Evolutionary conservation across 805 yeast species (phyloP).

Genomic region (Hyphopichia homilentoma): DNA sequence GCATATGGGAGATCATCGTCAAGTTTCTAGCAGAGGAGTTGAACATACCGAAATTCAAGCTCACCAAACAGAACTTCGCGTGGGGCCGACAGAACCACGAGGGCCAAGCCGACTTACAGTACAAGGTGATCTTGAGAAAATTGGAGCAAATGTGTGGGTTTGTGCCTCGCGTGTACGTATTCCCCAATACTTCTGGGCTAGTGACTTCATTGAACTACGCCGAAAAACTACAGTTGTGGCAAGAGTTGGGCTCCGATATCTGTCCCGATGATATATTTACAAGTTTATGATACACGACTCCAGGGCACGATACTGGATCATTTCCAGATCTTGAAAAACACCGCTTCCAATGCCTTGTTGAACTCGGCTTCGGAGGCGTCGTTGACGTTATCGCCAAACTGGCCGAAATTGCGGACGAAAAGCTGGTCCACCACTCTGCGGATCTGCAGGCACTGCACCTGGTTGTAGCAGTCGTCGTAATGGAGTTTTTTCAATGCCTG

Average conservation of each 20-base stretch:
- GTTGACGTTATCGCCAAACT: slow-evolving; percentile 25
- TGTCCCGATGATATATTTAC: slow-evolving; percentile 1
- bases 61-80: slow-evolving; percentile 30
- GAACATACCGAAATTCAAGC: slow-evolving; percentile 21
- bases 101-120: slow-evolving; percentile 14
- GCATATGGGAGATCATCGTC: slow-evolving; percentile 64
- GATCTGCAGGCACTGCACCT: slow-evolving; percentile 34
- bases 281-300: neutral
- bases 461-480: slow-evolving; percentile 33
- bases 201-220: slow-evolving; percentile 48
- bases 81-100: slow-evolving; percentile 50
- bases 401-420: slow-evolving; percentile 36
- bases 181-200: slow-evolving; percentile 73
- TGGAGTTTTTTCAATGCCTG: slow-evolving; percentile 29
- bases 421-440: slow-evolving; percentile 32
- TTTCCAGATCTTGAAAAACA: slow-evolving; percentile 32
- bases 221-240: slow-evolving; percentile 50
- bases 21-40: slow-evolving; percentile 23
- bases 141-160: slow-evolving; percentile 11
- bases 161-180: slow-evolving; percentile 44
- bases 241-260: slow-evolving; percentile 26
- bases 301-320: no score
- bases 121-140: slow-evolving; percentile 12
- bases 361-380: slow-evolving; percentile 25
- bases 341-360: slow-evolving; percentile 25